Percentiles rank a stretch among this genome's conserved stretches.
phyloP scores from a whole-genome alignment of 2,329 filamentous ascomycete species.

The Alternaria arborescens region DNA sequence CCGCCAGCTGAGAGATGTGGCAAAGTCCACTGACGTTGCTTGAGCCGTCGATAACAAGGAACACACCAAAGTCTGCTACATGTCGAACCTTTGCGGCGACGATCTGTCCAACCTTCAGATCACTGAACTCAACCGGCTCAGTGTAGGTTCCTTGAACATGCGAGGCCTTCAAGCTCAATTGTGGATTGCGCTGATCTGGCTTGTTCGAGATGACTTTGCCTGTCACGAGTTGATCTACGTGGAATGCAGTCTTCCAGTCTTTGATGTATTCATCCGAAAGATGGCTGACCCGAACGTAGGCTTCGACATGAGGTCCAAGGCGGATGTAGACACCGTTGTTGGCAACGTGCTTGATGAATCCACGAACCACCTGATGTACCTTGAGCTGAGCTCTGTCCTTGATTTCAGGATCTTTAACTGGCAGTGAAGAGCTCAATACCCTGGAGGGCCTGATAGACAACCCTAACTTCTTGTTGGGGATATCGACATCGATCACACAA shows the following conservation, averaged over 20 bases:
- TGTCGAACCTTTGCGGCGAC: constrained; percentile 92
- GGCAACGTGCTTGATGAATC: constrained; percentile 89
- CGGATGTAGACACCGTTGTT: constrained; percentile 90
- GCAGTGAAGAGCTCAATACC: constrained; percentile 83
- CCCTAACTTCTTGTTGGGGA: constrained; percentile 81
- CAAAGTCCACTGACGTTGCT: constrained; percentile 91
- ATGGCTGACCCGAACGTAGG: constrained; percentile 84
- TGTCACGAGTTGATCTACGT: constrained; percentile 88
- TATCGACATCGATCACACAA: constrained; percentile 82
- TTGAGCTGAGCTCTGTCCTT: constrained; percentile 74
- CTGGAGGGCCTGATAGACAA: constrained; percentile 87
- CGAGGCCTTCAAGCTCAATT: constrained; percentile 88
- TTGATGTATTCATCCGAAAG: constrained; percentile 91
- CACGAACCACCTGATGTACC: constrained; percentile 80
- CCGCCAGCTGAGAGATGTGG: constrained; percentile 90
- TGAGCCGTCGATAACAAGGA: constrained; percentile 88
- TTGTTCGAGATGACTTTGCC: constrained; percentile 83
- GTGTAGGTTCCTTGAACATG: constrained; percentile 81
- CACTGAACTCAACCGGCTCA: constrained; percentile 75
- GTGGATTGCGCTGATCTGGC: constrained; percentile 72
- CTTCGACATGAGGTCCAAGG: constrained; percentile 81
- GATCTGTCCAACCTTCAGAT: constrained; percentile 79
- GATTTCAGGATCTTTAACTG: constrained; percentile 83
- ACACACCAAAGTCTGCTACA: constrained; percentile 94
- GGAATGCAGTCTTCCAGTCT: constrained; percentile 91